Evolutionary conservation across 2,329 filamentous ascomycete genomes (phyloP), one percentile per base, ranked within the genome.

Genomic region (Mollisiaceae sp.): DNA sequence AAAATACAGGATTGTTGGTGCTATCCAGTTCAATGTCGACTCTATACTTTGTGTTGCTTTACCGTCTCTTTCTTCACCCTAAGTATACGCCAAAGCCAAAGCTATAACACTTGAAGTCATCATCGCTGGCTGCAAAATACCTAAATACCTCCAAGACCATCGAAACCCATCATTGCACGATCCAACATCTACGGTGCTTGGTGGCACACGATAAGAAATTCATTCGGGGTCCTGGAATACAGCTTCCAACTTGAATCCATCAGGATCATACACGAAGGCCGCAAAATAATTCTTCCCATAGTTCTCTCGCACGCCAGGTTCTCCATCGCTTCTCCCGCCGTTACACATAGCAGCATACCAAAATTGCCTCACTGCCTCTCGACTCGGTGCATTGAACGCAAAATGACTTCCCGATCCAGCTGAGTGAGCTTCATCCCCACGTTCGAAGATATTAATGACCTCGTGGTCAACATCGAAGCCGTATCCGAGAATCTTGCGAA

Each of bases 231-330:
- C 66, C 39, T 67, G 67, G 50, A 72, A 78, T 50, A 78, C 76
- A 27, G 71, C 75, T 66, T 78, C 76, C 39, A 78, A 60, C 65
- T 69, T 66, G 71, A 74, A 76, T 1, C 77, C 76, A 69, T 77
- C 76, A 2, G 71, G 72, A 67, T 77, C 76, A 2, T 75, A 67
- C 3, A 78, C 71, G 69, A 75, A 78, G 6, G 77, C 75, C 15
- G 76, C 76, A 66, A 75, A 78, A 32, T 78, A 78, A 4, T 60
- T 36, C n/a, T 60, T 62, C n/a, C 77, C 76, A 62, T 77, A 78
- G 8, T 72, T 66, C 61, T 69, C 56, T 56, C 77, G 71, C 54
- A 77, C 43, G 0, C 76, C 76, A 0, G 76, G 76, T 58, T 68
- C 54, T 4, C 77, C 77, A 41, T 76, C 72, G 56, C 72, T 67